Evolutionary conservation across 345 rosid genomes (phyloP), one percentile per base, ranked within the genome.

Genomic region (Camelina hispida): DNA sequence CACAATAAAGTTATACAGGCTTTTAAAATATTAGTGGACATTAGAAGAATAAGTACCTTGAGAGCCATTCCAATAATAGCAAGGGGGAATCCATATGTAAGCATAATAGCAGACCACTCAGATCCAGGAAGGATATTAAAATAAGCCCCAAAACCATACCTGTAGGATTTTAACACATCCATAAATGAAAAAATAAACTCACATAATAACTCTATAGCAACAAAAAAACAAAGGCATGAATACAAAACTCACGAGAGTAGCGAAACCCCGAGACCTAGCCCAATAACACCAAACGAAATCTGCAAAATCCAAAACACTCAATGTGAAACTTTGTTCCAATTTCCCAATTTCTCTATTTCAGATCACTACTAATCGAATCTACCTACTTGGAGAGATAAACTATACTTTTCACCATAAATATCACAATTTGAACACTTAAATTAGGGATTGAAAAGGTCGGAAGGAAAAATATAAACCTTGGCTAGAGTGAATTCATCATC

Each of bases 11-110:
- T 23, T 28, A 23, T 23, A 10, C 44, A 43, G 44, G 11, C 7
- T 18, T 34, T 15, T 43, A n/a, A 15, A 12, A 40, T 11, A 7
- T 2, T 44, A 28, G 23, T n/a, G n/a, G 54, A 54, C 50, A 17
- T 52, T 1, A 43, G 30, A 63, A 25, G 3, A 7, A 20, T 81
- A 9, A 7, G 17, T 81, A 92, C 97, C 97, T 95, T 92, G 80
- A 95, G 89, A 56, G 97, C 97, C 99, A 95, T 95, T 68, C 99
- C 99, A 2, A 95, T 95, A 20, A 95, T 86, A 43, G 99, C 94
- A 73, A 92, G 97, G 32, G 99, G 99, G 70, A 95, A 95, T 38
- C 99, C 96, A 82, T 95, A 95, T 1, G 99, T 95, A 25, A 95
- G 81, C 97, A 92, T 90, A 51, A 95, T 18, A 2, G 97, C 99